Evolutionary conservation across 108 stramenopile species (phyloP), one percentile per base, ranked within the genome.

Genomic region (Nannochloropsis granulata): DNA sequence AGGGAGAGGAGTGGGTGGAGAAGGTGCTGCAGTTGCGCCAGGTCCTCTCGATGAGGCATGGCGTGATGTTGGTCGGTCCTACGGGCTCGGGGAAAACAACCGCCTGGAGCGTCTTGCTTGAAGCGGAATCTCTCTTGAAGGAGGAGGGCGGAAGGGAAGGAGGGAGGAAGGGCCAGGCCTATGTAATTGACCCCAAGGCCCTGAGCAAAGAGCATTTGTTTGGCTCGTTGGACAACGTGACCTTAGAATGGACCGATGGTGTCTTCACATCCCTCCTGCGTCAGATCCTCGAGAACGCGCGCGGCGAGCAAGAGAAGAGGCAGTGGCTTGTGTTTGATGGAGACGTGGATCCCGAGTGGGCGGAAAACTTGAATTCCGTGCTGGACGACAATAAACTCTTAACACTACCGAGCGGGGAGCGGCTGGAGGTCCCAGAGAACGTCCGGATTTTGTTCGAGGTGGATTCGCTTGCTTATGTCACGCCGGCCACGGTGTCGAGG

Each of bases 211-310:
- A 97, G 81, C 88, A 90, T 13, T 88, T 99, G 21, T 98, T 94
- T 90, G 99, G 99, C 81, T 83, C 85, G 19, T 90, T 99, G 34
- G 99, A 99, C 86, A 94, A 96, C 13, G 97, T 95, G 44, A 99
- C 99, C 1, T 91, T 98, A 45, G 99, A 99, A 86, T 99, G 99
- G 99, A 98, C 96, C n/a, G 98, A 98, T 87, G 99, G 99, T 81
- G 92, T 99, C 46, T 96, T 98, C 87, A 98, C 98, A 13, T 91
- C 44, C 26, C 85, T 89, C 45, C 83, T 90, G 14, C 83, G 91
- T 10, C 56, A 84, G 86, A 95, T 97, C 81, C 86, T 95, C 34
- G 94, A 93, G 11, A 97, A 98, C 86, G 95, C 96, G 85, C 92
- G 94, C n/a, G 97, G 97, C 46, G 96, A 95, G 90, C 92, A 93